Evolutionary conservation across 164 flowering plant genomes (phyloP).

Genomic region (Malania oleifera): DNA sequence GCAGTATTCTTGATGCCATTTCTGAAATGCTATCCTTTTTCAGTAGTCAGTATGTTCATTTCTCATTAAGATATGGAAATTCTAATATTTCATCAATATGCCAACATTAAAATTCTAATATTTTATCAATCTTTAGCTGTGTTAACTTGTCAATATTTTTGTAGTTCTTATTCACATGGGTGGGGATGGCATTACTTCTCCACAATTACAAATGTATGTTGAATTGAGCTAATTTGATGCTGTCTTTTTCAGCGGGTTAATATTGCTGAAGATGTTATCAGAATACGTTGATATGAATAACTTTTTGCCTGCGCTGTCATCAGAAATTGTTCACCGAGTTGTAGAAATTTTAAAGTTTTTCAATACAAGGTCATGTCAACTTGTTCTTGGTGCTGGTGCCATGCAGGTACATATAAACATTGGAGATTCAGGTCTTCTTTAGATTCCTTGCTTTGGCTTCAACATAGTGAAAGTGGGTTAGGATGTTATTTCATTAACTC

Average conservation of each 20-base stretch:
- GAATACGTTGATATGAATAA: conserved; percentile 89
- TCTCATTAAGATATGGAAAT: too few relatives aligned
- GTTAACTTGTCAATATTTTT: too few relatives aligned
- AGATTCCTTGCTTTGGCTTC: neutral
- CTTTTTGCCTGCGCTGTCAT: conserved; percentile 65
- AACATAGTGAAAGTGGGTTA: neutral
- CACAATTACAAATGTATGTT: neutral
- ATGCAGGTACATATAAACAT: conserved; percentile 64
- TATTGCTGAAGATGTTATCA: conserved; percentile 96
- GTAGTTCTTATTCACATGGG: neutral
- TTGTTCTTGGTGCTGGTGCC: conserved; percentile 98
- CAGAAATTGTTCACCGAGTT: conserved; percentile 90
- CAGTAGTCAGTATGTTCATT: too few relatives aligned
- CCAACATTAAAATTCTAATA: too few relatives aligned
- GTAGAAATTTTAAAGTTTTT: conserved; percentile 83
- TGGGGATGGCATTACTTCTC: neutral
- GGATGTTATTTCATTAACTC: too few relatives aligned
- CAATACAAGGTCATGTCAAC: conserved; percentile 88
- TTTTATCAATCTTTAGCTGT: too few relatives aligned
- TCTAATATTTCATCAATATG: too few relatives aligned
- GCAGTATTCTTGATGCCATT: too few relatives aligned
- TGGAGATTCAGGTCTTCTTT: neutral
- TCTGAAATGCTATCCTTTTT: too few relatives aligned
- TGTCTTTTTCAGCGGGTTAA: conserved; percentile 69
- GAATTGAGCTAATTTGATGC: conserved; percentile 1